A percentile compares a stretch with the other conserved stretches of the same genome.
These are phyloP conservation scores for Thermothielavioides terrestris DNA, from an alignment of 495 filamentous ascomycete species.

Conservation along the genomic window DNA sequence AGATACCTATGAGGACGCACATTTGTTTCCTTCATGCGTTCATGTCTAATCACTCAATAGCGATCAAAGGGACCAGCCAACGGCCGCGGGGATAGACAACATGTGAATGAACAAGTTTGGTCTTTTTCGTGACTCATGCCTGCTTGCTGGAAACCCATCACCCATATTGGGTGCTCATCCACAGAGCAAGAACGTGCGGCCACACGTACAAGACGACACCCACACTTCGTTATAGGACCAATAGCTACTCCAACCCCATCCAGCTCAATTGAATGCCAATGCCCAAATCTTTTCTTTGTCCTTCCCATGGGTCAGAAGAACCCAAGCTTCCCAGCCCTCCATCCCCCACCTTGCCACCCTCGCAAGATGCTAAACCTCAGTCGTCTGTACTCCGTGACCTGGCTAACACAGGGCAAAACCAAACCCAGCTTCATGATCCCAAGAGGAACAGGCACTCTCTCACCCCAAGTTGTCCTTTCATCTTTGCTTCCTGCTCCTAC, in stretches of 20 bases:
- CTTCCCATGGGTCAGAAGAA: background rate
- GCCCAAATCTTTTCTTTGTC: background rate
- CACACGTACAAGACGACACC: too few species aligned
- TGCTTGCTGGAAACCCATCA: background rate
- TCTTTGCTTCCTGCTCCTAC: background rate
- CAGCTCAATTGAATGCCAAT: background rate
- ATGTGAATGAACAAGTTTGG: background rate
- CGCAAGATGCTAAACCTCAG: too few species aligned
- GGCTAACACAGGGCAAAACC: too few species aligned
- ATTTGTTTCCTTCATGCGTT: background rate
- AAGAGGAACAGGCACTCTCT: too few species aligned
- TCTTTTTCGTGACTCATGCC: background rate
- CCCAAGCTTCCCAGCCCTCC: background rate
- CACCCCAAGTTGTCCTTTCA: too few species aligned
- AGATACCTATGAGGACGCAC: background rate
- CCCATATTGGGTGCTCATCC: background rate
- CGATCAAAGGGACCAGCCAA: background rate
- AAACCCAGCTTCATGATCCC: too few species aligned
- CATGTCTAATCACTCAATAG: constrained; percentile 3
- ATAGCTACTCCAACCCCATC: too few species aligned
- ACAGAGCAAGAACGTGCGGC: background rate
- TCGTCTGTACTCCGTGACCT: too few species aligned
- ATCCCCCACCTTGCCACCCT: background rate
- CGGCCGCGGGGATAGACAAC: background rate
- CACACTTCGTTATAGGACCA: too few species aligned